Evolutionary conservation across 2,329 filamentous ascomycete species (phyloP), one percentile per base, ranked within the genome.

Genomic region (Phaeosphaeria sp.): DNA sequence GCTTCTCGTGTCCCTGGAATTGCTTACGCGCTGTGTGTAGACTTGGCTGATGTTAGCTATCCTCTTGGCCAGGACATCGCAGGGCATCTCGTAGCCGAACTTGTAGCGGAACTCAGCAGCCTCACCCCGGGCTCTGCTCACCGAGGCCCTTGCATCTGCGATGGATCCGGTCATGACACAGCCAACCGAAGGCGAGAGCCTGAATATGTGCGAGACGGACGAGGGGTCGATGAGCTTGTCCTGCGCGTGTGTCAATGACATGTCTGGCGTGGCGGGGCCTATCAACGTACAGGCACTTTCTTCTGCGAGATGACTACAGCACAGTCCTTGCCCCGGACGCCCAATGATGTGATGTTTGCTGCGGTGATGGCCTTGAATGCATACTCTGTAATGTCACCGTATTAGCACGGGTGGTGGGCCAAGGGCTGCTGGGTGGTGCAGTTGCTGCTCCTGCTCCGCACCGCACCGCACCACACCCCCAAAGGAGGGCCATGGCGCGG

Each of bases 341-440:
- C 95, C 79, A 99, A 87, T 61, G 95, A 95, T 85, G 96, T 99
- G 83, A 99, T 98, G 81, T 98, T 98, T 70, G 95, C 95, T 61
- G 95, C 94, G 70, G 95, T 99, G 82, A 99, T 99, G 58, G 95
- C 95, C 85, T 99, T 99, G 89, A 99, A 99, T 72, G 95, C 95
- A 94, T 99, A 99, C 86, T 99, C 95, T 98, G 78, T 71, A 66
- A 42, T 51, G 47, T 52, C 50, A 50, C 22, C 23, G 23, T 70
- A 60, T 64, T 62, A 68, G 50, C 63, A 46, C 46, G 49, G 65
- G 56, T 56, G 36, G 27, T 50, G 52, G 36, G 18, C 41, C 23
- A 5, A 52, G 42, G 46, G 59, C 44, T 22, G 33, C 6, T 22
- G 25, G 46, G 52, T 47, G 22, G 41, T 54, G 21, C 22, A 9